Percentiles rank a stretch among this genome's conserved stretches.
Evolutionary conservation across 164 flowering plant genomes (phyloP).

Genomic region (Aristolochia fimbriata): DNA sequence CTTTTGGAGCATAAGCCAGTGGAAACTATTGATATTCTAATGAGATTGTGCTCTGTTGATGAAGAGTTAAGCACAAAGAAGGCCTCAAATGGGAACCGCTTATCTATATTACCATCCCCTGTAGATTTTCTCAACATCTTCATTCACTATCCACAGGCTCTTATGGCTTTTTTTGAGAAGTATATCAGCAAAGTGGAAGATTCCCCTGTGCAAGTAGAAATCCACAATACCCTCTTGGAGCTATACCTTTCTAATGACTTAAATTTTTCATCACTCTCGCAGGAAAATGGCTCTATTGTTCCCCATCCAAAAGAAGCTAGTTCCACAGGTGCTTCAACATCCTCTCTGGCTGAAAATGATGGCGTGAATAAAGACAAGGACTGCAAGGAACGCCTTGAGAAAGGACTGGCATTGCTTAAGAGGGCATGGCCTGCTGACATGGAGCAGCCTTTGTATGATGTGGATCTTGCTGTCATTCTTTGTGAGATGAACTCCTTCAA

Average conservation of each 20-base stretch:
- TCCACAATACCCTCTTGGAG: slow-evolving; percentile 89
- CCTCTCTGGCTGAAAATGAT: slow-evolving; percentile 17
- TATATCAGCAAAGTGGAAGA: slow-evolving; percentile 77
- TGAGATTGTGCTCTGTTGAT: slow-evolving; percentile 87
- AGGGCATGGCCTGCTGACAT: slow-evolving; percentile 80
- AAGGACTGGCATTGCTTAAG: slow-evolving; percentile 71
- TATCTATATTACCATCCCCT: slow-evolving; percentile 89
- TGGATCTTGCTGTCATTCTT: slow-evolving; percentile 82
- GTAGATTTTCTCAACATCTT: slow-evolving; percentile 93
- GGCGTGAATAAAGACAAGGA: slow-evolving; percentile 31
- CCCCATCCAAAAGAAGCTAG: slow-evolving; percentile 16
- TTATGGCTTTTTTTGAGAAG: slow-evolving; percentile 89
- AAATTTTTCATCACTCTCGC: slow-evolving; percentile 62
- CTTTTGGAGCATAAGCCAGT: slow-evolving; percentile 84
- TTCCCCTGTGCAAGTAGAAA: slow-evolving; percentile 92
- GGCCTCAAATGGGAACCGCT: slow-evolving; percentile 32
- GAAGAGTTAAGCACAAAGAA: slow-evolving; percentile 39
- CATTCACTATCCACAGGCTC: slow-evolving; percentile 76
- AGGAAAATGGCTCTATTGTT: slow-evolving; percentile 25
- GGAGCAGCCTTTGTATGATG: slow-evolving; percentile 84
- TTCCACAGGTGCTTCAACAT: slow-evolving; percentile 16
- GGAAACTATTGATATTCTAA: slow-evolving; percentile 81
- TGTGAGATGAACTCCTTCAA: slow-evolving; percentile 90
- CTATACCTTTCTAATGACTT: slow-evolving; percentile 75
- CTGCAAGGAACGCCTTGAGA: slow-evolving; percentile 42